Evolutionary conservation across 108 stramenopile species (phyloP), one percentile per base, ranked within the genome.

Genomic region (Skeletonema costatum): DNA sequence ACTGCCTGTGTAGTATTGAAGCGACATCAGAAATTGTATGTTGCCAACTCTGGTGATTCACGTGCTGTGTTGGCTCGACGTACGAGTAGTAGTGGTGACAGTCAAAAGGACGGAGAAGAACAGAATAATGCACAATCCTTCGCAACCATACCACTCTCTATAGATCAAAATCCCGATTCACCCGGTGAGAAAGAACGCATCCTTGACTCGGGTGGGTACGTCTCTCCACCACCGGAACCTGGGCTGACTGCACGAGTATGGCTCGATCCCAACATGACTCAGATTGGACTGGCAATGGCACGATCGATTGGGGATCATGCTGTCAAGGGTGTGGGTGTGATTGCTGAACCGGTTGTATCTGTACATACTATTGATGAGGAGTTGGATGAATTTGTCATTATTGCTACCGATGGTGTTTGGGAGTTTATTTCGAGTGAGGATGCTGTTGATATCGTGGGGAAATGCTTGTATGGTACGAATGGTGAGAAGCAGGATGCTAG

Each of bases 351-450:
- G 12, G 97, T 96, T 50, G 91, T 97, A 9, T 87, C 83, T 2
- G 68, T 71, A 25, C 90, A 93, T 84, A 75, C 51, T 9, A 70
- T 96, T 2, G 25, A 50, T 42, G 63, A 68, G 36, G 76, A 77
- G 36, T 87, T 86, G 32, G 97, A 97, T 78, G 85, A 93, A 35
- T 97, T 96, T 74, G 64, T 97, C 14, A 91, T 98, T 35, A 70
- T 97, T 46, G 98, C 98, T 7, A 83, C 93, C 4, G 98, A 98
- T 77, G 98, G 98, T 19, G 98, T 98, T 19, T 98, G 98, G 98
- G 98, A 98, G 84, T 98, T 98, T 73, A 86, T 98, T 39, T 73
- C 77, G 6, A 92, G 87, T 32, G 60, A 86, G 65, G 87, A 93
- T 35, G 92, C 92, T n/a, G 90, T 96, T 10, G 53, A 87, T 13